Conservation (phyloP, 176 grass and related monocot genomes). For the Lolium rigidum region DNA sequence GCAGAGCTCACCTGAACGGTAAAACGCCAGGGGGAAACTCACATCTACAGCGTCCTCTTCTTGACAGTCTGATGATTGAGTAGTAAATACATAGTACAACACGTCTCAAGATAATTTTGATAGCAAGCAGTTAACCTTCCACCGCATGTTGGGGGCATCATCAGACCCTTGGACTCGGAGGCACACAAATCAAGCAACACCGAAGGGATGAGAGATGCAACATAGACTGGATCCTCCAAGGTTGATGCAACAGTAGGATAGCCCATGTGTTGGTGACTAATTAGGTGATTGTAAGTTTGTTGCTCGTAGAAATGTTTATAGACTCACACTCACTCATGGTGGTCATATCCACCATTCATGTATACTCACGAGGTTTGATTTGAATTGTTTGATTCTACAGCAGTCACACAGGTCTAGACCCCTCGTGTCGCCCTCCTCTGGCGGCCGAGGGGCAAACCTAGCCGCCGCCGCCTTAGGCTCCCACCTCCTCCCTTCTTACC, state of each 20-base stretch:
- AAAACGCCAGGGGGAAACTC: conserved; percentile 42
- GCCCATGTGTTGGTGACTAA: neutral
- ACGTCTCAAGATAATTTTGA: conserved; percentile 39
- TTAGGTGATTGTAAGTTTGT: conserved; percentile 43
- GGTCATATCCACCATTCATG: conserved; percentile 1
- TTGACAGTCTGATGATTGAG: conserved; percentile 66
- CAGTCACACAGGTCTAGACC: no score
- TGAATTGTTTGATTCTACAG: no score
- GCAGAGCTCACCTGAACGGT: conserved; percentile 65
- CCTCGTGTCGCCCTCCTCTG: no score
- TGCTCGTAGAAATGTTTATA: conserved; percentile 29
- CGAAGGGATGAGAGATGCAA: no score
- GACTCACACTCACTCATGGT: neutral
- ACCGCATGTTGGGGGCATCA: conserved; percentile 24
- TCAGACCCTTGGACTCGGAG: neutral
- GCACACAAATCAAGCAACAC: conserved; percentile 1
- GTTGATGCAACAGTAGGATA: neutral
- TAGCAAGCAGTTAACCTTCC: conserved; percentile 1
- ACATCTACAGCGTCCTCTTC: conserved; percentile 75
- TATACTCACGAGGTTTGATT: no score
- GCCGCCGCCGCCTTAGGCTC: no score
- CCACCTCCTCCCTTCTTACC: no score
- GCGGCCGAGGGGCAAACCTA: no score
- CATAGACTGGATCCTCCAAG: neutral
- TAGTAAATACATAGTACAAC: conserved; percentile 61